These are phyloP conservation scores for Exophiala viscosa DNA, from an alignment of 2,329 filamentous ascomycete genomes.

Conservation along the genomic window DNA sequence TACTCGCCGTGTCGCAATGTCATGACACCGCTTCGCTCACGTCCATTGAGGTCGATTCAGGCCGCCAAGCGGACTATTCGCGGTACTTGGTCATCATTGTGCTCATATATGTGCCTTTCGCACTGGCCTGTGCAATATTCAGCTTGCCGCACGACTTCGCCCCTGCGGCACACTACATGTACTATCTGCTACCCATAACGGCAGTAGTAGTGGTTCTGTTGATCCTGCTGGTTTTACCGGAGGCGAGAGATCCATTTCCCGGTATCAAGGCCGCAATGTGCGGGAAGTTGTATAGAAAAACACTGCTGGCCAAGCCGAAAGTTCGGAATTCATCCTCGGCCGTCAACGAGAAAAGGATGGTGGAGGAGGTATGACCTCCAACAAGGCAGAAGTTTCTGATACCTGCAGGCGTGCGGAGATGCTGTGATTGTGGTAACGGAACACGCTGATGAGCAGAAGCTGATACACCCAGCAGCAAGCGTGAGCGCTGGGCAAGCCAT, in stretches of 20 bases:
- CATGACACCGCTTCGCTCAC: conserved; percentile 17
- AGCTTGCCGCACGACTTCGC: conserved; percentile 22
- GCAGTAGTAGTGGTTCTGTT: conserved; percentile 21
- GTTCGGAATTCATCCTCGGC: background rate
- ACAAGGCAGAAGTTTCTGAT: background rate
- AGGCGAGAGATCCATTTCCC: conserved; percentile 22
- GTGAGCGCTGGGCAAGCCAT: too few relatives aligned
- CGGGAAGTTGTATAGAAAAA: conserved; percentile 19
- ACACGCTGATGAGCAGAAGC: too few relatives aligned
- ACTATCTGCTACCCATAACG: conserved; percentile 22
- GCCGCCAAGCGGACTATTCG: conserved; percentile 22
- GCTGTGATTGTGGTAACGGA: too few relatives aligned
- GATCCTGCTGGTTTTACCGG: conserved; percentile 20
- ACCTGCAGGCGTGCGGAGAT: too few relatives aligned
- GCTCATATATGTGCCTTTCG: conserved; percentile 23
- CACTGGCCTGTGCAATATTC: conserved; percentile 24
- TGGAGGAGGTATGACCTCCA: conserved; percentile 17
- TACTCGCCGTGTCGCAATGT: conserved; percentile 20
- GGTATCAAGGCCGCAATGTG: conserved; percentile 17
- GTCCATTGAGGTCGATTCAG: conserved; percentile 15
- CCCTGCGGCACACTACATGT: conserved; percentile 22
- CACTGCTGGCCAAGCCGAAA: conserved; percentile 17
- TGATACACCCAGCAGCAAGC: too few relatives aligned
- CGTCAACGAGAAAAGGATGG: conserved; percentile 9
- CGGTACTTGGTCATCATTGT: conserved; percentile 23